Base-by-base conservation (phyloP, 139 green algal genomes). In the Chlorella sorokiniana region DNA sequence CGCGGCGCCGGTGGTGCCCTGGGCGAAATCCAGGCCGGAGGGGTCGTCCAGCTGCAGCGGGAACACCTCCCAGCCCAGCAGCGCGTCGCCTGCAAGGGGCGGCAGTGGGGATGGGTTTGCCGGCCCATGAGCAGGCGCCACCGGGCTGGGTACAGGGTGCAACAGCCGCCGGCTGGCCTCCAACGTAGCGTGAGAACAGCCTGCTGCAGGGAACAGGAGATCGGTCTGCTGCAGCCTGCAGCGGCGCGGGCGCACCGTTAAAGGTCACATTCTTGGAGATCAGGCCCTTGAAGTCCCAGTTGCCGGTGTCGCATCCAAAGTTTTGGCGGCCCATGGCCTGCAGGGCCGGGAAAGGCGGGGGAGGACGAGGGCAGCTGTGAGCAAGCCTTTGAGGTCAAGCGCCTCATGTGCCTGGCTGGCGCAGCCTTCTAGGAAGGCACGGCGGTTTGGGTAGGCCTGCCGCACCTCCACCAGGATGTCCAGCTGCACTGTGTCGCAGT, bases 221-320 rank as follows among this genome's bases (percentile, higher is more conserved):
- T n/a, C n/a, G n/a, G n/a, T n/a, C n/a, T n/a, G n/a, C n/a, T n/a
- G 67, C 22, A 8, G 7, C 18, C 38, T 7, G 5, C 16, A 74
- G 9, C 33, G 35, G 11, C 14, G 1, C 40, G 22, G 41, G 63
- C 69, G 56, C 79, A 89, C 85, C 86, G 62, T 90, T 79, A 23
- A 94, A 45, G 0, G 31, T 86, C 29, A 93, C 73, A 38, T 84
- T 75, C 18, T 35, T 27, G n/a, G 41, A 79, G 37, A 85, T 33
- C 69, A 93, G 76, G 4, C 90, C 90, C 86, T 94, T 94, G 5
- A 62, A 45, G 77, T 94, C 89, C 37, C 54, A 86, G 63, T n/a
- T 65, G 14, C 70, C 69, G 3, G 78, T 79, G 22, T 79, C 85
- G 35, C 76, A 83, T 6, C 81, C 87, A 69, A 85, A 88, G 35